Evolutionary conservation across 345 rosid species (phyloP), one percentile per base, ranked within the genome.

Genomic region (Eucalyptus pauciflora): DNA sequence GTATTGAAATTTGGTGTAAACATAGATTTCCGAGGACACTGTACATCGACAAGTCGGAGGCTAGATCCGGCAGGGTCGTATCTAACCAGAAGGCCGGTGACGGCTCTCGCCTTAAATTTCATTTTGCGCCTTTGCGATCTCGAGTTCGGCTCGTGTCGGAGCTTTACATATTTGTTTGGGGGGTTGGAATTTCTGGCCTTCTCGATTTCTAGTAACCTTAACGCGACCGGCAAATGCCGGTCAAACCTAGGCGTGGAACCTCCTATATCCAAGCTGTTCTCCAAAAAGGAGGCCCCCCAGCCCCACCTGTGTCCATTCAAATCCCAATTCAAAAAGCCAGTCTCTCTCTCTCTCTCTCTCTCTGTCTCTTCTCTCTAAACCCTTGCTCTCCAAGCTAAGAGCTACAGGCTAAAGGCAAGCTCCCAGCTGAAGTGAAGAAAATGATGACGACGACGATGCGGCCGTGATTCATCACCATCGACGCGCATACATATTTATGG

Each of bases 211-310:
- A 71, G 48, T 41, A 5, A 10, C 85, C 83, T 10, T 22, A 22
- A 22, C 29, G 85, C 51, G 48, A 96, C 99, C 93, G 96, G 94
- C 92, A 92, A 67, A 27, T 62, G 79, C 88, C 88, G 88, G 88
- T 87, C 80, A 41, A 27, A 37, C 89, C 48, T 67, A 60, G 92
- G 93, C 93, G 94, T 93, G 94, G 95, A 95, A 93, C 91, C 95
- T 94, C 92, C 89, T 71, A 93, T 87, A 86, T 91, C 92, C 92
- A 91, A 94, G 94, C 97, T 96, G 97, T 95, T 93, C 88, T 92
- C 96, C 96, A 96, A 92, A 93, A 91, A 89, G 93, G 91, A 90
- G 85, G 87, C 15, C 50, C 87, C 87, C 52, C 48, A 89, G 88
- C 69, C 88, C 93, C 86, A 86, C 94, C 94, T 86, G 4, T 29